These are phyloP conservation scores for Phanerodontia chrysosporium DNA, from an alignment of 768 basidiomycete genomes.

Conservation along the genomic window DNA sequence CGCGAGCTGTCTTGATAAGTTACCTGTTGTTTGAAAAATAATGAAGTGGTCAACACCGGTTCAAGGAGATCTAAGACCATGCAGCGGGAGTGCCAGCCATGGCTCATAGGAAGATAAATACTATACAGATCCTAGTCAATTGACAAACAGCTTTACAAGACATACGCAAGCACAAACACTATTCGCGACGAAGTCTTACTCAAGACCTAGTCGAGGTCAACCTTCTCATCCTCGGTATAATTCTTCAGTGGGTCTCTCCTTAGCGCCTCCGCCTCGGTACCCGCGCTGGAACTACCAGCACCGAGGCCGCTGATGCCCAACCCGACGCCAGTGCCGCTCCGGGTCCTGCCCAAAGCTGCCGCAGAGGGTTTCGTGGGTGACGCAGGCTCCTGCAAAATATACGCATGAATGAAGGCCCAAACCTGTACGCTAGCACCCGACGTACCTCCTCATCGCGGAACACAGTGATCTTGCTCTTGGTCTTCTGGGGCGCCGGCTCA, in stretches of 20 bases:
- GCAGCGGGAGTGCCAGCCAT: too few relatives aligned
- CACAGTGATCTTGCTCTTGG: constrained; percentile 9
- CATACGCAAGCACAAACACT: too few relatives aligned
- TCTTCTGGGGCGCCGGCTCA: not conserved
- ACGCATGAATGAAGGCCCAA: constrained; percentile 1
- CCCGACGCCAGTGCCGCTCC: not conserved
- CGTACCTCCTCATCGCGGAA: constrained; percentile 35
- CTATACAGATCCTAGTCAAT: too few relatives aligned
- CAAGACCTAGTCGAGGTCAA: constrained; percentile 10
- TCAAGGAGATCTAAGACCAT: too few relatives aligned
- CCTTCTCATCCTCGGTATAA: constrained; percentile 35
- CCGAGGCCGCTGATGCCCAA: constrained; percentile 12
- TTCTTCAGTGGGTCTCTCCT: constrained; percentile 81
- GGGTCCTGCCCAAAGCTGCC: not conserved
- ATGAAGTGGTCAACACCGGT: too few relatives aligned
- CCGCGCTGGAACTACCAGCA: constrained; percentile 38
- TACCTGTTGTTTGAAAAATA: too few relatives aligned
- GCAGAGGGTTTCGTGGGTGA: constrained; percentile 26
- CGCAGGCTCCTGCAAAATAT: constrained; percentile 21
- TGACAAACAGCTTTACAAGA: too few relatives aligned
- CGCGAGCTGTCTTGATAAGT: too few relatives aligned
- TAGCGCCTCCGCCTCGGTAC: constrained; percentile 73
- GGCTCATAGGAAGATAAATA: too few relatives aligned
- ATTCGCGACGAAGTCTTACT: too few relatives aligned
- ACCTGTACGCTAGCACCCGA: constrained; percentile 2